A percentile compares a stretch with the other conserved stretches of the same genome.
Evolutionary conservation across 495 filamentous ascomycete species (phyloP).

Genomic region (Durotheca rogersii): DNA sequence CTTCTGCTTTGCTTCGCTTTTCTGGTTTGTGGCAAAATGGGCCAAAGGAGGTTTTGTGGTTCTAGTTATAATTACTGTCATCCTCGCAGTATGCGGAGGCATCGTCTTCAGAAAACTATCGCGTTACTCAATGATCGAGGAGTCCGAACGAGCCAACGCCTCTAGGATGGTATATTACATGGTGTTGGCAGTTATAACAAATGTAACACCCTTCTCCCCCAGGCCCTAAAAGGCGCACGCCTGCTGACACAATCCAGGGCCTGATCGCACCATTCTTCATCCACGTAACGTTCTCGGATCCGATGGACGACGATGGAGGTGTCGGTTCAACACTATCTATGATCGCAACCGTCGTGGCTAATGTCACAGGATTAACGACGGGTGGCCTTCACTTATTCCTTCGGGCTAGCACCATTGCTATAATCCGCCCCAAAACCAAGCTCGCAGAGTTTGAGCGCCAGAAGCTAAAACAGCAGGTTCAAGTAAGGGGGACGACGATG

Average conservation of each 20-base stretch:
- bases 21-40: constrained; percentile 53
- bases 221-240: neutral
- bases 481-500: constrained; percentile 19
- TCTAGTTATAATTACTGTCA: constrained; percentile 35
- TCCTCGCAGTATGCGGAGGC: constrained; percentile 35
- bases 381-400: constrained; percentile 52
- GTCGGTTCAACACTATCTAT: constrained; percentile 41
- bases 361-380: constrained; percentile 49
- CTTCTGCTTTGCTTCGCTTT: constrained; percentile 50
- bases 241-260: constrained; percentile 33
- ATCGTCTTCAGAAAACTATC: constrained; percentile 43
- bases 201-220: constrained; percentile 34
- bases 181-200: constrained; percentile 43
- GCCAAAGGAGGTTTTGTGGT: constrained; percentile 43
- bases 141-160: constrained; percentile 42
- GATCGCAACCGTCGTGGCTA: constrained; percentile 51
- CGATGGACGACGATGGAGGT: constrained; percentile 21
- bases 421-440: constrained; percentile 45
- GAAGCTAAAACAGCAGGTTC: constrained; percentile 35
- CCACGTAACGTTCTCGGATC: constrained; percentile 34
- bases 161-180: constrained; percentile 52
- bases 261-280: constrained; percentile 50
- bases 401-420: constrained; percentile 45
- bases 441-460: constrained; percentile 43
- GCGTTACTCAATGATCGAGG: constrained; percentile 43